Evolutionary conservation across 2,329 filamentous ascomycete species (phyloP).

Genomic region (Thermothelomyces thermophilus): DNA sequence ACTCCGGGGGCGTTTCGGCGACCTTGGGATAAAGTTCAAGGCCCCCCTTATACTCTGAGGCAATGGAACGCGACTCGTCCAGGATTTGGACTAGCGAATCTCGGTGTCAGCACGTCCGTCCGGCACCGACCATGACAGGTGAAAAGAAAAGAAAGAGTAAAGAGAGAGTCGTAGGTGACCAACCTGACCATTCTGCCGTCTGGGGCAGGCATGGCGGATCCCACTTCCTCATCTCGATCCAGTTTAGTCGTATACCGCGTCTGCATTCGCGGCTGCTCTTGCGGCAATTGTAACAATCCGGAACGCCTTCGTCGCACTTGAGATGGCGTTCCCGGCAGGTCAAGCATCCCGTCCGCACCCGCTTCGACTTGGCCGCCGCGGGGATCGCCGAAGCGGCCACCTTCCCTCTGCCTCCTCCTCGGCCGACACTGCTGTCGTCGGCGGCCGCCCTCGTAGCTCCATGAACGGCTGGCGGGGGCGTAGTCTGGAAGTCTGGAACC

Average conservation of each 20-base stretch:
- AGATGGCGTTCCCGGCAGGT: slow-evolving; percentile 86
- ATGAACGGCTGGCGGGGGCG: background rate
- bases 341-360: slow-evolving; percentile 83
- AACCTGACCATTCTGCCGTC: slow-evolving; percentile 59
- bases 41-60: slow-evolving; percentile 82
- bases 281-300: slow-evolving; percentile 67
- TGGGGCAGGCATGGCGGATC: slow-evolving; percentile 57
- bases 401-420: slow-evolving; percentile 3
- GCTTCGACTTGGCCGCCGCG: slow-evolving; percentile 58
- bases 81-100: slow-evolving; percentile 62
- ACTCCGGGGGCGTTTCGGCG: slow-evolving; percentile 26
- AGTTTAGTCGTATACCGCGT: slow-evolving; percentile 80
- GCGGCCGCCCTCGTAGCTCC: background rate
- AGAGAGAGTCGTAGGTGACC: too few relatives aligned
- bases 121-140: too few relatives aligned
- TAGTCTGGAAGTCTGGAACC: background rate
- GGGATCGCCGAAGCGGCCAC: slow-evolving; percentile 10
- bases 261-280: slow-evolving; percentile 85
- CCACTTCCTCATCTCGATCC: slow-evolving; percentile 76
- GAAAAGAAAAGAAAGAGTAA: too few relatives aligned
- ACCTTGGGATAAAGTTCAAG: slow-evolving; percentile 60
- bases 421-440: slow-evolving; percentile 1
- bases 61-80: slow-evolving; percentile 85
- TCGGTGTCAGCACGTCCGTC: slow-evolving; percentile 13
- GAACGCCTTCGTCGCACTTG: slow-evolving; percentile 75